phyloP scores from a whole-genome alignment of 2,329 filamentous ascomycete species.

The Hymenoscyphus repandus region DNA sequence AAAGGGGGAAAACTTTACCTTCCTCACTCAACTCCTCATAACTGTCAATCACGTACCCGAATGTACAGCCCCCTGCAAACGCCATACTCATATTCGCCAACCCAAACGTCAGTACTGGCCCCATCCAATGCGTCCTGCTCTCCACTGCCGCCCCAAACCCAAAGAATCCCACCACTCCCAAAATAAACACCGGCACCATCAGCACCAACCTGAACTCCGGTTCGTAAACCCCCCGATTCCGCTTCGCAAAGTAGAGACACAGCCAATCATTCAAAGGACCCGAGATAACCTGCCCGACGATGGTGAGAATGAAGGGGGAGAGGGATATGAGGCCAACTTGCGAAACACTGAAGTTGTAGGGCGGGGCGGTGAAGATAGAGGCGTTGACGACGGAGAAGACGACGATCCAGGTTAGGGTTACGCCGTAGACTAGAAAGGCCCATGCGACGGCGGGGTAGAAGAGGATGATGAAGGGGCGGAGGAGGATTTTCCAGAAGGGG shows the following conservation, averaged over 20 bases:
- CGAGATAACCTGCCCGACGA: constrained; percentile 40
- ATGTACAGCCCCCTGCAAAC: constrained; percentile 18
- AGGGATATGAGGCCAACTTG: constrained; percentile 45
- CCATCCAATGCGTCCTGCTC: constrained; percentile 19
- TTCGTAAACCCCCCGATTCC: constrained; percentile 32
- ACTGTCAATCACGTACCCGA: constrained; percentile 22
- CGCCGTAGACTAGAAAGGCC: constrained; percentile 38
- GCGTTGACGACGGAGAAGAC: constrained; percentile 44
- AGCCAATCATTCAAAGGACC: constrained; percentile 38
- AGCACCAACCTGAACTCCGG: constrained; percentile 45
- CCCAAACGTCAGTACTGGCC: constrained; percentile 19
- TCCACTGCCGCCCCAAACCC: constrained; percentile 20
- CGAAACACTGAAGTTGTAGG: constrained; percentile 42
- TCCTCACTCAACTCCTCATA: constrained; percentile 20
- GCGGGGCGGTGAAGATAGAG: constrained; percentile 29
- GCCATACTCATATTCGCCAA: constrained; percentile 20
- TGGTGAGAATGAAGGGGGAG: constrained; percentile 42
- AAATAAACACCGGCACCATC: constrained; percentile 30
- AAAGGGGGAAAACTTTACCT: constrained; percentile 6
- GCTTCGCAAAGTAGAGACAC: constrained; percentile 22
- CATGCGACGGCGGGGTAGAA: constrained; percentile 35
- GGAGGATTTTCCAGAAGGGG: constrained; percentile 32
- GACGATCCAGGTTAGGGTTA: constrained; percentile 36
- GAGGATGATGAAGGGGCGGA: constrained; percentile 33
- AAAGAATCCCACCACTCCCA: constrained; percentile 19